Evolutionary conservation across 2,329 filamentous ascomycete species (phyloP), one percentile per base, ranked within the genome.

Genomic region (Apiospora malaysiana): DNA sequence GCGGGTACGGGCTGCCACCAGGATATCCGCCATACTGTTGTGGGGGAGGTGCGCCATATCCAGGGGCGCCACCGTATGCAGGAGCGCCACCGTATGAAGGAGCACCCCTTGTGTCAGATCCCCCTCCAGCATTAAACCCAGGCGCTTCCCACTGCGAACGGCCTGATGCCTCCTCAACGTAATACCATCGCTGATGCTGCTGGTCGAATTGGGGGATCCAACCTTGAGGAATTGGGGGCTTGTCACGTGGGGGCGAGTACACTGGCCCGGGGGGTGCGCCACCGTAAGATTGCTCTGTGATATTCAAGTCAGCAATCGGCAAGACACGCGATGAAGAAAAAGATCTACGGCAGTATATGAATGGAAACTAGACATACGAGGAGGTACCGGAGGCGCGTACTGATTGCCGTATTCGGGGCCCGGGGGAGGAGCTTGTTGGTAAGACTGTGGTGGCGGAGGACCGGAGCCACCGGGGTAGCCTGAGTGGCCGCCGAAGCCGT

Each of bases 151-250:
- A 72, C 45, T 72, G 90, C 0, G 88, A 87, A 71, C 85, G 86
- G 25, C 89, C 88, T 88, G 66, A 45, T 45, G 87, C 83, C 70
- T 88, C 82, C 78, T 92, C 89, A 70, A 89, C 84, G 76, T 91
- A 93, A 81, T 88, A 92, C 83, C 88, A 92, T 70, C 88, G 87
- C 77, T 90, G 87, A 72, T 85, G 82, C 71, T 83, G 84, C 71
- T 88, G 85, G 74, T 93, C 90, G 81, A 87, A 93, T 79, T 91
- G 87, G 32, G 89, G 83, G 40, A 83, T 81, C 90, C 91, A 93
- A 74, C 90, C 90, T 68, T 84, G 77, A 32, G 90, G 85, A 73
- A 91, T 82, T 72, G 87, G 82, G 32, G 90, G 86, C 75, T 82
- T 82, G 68, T 78, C 78, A 4, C 79, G 71, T 25, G 80, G 78